A percentile compares a stretch with the other conserved stretches of the same genome.
These are phyloP conservation scores for Aspergillus felis DNA, from an alignment of 2,329 filamentous ascomycete species.

Conservation along the genomic window DNA sequence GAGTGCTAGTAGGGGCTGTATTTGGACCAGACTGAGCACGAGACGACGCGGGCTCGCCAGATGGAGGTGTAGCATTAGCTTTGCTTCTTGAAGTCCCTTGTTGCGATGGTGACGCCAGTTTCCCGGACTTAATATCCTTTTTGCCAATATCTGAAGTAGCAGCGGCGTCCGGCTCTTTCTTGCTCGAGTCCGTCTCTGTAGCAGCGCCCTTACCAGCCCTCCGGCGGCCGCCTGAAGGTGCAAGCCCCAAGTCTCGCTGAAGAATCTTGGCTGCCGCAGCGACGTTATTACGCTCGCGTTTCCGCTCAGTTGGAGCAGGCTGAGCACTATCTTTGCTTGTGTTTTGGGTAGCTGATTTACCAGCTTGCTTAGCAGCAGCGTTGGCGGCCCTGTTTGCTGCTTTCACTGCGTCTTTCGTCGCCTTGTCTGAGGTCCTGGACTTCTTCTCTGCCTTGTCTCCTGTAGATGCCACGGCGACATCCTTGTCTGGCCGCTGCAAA, in stretches of 20 bases:
- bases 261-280: constrained; percentile 56
- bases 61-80: constrained; percentile 17
- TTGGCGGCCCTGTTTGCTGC: constrained; percentile 44
- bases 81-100: constrained; percentile 11
- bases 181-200: constrained; percentile 21
- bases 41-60: constrained; percentile 20
- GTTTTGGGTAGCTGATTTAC: constrained; percentile 29
- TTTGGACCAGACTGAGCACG: constrained; percentile 13
- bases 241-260: constrained; percentile 59
- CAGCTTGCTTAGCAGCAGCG: constrained; percentile 31
- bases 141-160: constrained; percentile 18
- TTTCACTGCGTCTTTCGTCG: constrained; percentile 59
- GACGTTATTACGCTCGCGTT: constrained; percentile 51
- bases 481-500: constrained; percentile 37
- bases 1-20: constrained; percentile 13
- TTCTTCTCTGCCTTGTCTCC: constrained; percentile 39
- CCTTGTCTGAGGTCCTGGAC: constrained; percentile 49
- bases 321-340: constrained; percentile 23
- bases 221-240: constrained; percentile 42
- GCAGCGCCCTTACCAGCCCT: constrained; percentile 30
- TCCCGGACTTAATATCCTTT: constrained; percentile 22
- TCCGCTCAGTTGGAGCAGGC: constrained; percentile 42
- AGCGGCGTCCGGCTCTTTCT: constrained; percentile 13
- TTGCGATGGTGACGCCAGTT: constrained; percentile 11
- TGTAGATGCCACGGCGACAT: constrained; percentile 20